Base-by-base conservation (phyloP, 2,329 filamentous ascomycete genomes). In the Apiospora pterosperma region DNA sequence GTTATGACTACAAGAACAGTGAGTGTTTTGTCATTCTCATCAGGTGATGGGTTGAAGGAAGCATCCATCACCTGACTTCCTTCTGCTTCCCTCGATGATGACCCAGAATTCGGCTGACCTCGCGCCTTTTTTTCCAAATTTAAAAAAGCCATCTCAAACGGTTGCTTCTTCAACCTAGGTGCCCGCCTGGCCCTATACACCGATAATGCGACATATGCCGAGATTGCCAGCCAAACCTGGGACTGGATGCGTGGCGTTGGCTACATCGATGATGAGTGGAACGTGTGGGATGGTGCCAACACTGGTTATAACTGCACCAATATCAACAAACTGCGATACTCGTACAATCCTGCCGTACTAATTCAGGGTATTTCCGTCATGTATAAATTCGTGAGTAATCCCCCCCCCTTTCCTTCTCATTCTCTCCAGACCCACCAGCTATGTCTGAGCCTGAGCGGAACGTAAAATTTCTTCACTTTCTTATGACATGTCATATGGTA, bases 101-200 rank as follows among this genome's bases (percentile, higher is more conserved):
- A 12, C 31, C 21, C 2, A 19, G 3, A 5, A 6, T 3, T 48
- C 34, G n/a, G 48, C 28, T 55, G 16, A 55, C 48, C 16, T 12
- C 28, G 48, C 34, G 12, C 10, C 28, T n/a, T 28, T 48, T 48
- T 31, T 14, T 19, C 38, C 38, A 31, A 31, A n/a, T n/a, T n/a
- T 28, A 48, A 25, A 5, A 55, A 23, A 75, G 74, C 78, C 12
- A 76, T 78, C 63, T 76, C 80, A 12, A 82, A 82, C 67, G 78
- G 76, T 5, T 76, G 75, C 60, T 81, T 80, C 70, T 79, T 82
- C 69, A 79, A 81, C 66, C 70, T 83, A 28, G 81, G 75, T n/a
- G 82, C 88, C 16, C 83, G 87, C 12, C 78, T 91, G 19, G 87
- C 85, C 0, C 77, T 81, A 10, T 87, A 88, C 73, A 90, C 88